Evolutionary conservation across 441 rosid species (phyloP).

Genomic region (Croton setiger): DNA sequence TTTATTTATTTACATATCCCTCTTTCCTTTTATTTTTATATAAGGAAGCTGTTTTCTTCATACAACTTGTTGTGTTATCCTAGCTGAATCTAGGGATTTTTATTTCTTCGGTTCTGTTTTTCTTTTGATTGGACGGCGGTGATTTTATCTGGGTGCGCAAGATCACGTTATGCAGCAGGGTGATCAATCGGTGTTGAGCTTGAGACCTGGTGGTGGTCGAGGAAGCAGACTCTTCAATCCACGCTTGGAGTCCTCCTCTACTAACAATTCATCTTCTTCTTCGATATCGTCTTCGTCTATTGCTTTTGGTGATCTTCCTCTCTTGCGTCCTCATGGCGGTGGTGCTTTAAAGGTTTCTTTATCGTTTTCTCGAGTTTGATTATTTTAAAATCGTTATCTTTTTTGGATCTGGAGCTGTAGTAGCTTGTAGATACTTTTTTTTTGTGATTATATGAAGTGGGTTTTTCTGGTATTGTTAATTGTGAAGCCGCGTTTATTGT

Average conservation of each 20-base stretch:
- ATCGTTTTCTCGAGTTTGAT: conserved; percentile 6
- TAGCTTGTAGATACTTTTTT: background rate
- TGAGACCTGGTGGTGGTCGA: conserved; percentile 92
- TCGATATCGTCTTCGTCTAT: conserved; percentile 37
- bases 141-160: conserved; percentile 33
- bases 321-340: conserved; percentile 70
- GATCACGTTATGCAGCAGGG: conserved; percentile 95
- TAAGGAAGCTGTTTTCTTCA: conserved; percentile 11
- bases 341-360: conserved; percentile 26
- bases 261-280: conserved; percentile 29
- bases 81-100: conserved; percentile 20
- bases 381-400: background rate
- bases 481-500: background rate
- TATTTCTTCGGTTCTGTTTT: background rate
- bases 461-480: background rate
- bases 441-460: background rate
- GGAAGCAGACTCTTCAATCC: conserved; percentile 67
- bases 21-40: background rate
- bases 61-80: conserved; percentile 24
- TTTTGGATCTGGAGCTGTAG: conserved; percentile 19
- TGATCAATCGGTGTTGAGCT: conserved; percentile 88
- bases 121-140: conserved; percentile 28
- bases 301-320: conserved; percentile 71
- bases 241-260: conserved; percentile 39
- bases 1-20: background rate